Evolutionary conservation across 352 stramenopile species (phyloP), one percentile per base, ranked within the genome.

Genomic region (Pythium sp.): DNA sequence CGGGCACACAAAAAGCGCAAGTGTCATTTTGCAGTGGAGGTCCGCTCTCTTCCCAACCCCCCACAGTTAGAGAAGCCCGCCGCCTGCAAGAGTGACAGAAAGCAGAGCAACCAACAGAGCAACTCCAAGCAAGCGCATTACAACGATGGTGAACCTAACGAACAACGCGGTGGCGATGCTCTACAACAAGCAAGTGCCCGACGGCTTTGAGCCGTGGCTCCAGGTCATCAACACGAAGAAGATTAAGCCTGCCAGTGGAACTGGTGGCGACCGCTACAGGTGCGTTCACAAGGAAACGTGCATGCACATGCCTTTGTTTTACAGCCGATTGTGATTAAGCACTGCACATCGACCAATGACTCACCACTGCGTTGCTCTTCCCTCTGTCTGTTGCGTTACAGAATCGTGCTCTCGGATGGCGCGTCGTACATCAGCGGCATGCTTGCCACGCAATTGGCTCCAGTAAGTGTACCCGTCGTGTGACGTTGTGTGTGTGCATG

Each of bases 161-260:
- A 71, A 78, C 69, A 94, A 94, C 68, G 88, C 88, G 26, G 83
- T 95, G 57, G 78, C 79, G 46, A 91, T 92, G 88, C 85, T 95
- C n/a, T 92, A 92, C 76, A 90, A 86, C 75, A 90, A 91, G 57
- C 78, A 93, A 72, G 76, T 79, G 65, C 86, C 88, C 47, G 84
- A 95, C 55, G 88, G 88, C 71, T 95, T 94, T 58, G 85, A 95
- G 75, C 88, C 88, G 12, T 93, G 84, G 88, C 77, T 95, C 55
- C 88, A 95, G 77, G 75, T 95, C 57, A 95, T 95, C 60, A 86
- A 95, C 72, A 92, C 82, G 34, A 93, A 93, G 77, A 93, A 93
- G 79, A 95, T 95, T 74, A 91, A 92, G 53, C 87, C 88, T 1
- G 79, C 80, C 36, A 94, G 79, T 43, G 86, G 88, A 64, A 71